phyloP scores from a whole-genome alignment of 257 asterid genomes.

The Penstemon newberryi region DNA sequence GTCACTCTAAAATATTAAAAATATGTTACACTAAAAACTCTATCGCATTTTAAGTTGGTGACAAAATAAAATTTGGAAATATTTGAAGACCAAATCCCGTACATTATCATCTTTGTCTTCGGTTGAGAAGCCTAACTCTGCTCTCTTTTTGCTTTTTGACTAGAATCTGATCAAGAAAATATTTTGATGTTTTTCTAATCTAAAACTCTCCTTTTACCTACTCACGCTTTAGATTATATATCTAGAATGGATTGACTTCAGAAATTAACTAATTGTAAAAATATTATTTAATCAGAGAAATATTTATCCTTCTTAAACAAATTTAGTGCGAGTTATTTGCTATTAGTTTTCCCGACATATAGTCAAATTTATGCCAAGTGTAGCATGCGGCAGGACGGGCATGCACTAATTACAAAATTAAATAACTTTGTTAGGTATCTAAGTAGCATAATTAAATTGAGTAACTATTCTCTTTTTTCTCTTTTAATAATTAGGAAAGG shows the following conservation, averaged over 20 bases:
- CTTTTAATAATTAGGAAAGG: too few species aligned
- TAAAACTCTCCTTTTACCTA: conserved; percentile 34
- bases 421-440: conserved; percentile 5
- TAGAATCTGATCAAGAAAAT: background rate
- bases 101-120: background rate
- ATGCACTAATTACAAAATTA: background rate
- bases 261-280: background rate
- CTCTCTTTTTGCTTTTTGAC: conserved; percentile 31
- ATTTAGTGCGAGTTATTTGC: too few species aligned
- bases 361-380: conserved; percentile 11
- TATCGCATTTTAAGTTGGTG: too few species aligned
- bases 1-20: too few species aligned
- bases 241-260: conserved; percentile 23
- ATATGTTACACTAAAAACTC: too few species aligned
- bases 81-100: too few species aligned
- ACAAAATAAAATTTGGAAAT: too few species aligned
- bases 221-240: background rate
- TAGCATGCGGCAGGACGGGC: background rate
- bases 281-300: too few species aligned
- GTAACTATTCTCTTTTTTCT: background rate
- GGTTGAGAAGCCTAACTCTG: conserved; percentile 26
- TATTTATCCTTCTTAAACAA: too few species aligned
- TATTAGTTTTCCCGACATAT: background rate
- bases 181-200: conserved; percentile 14
- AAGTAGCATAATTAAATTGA: background rate